phyloP scores from a whole-genome alignment of 164 flowering plant species.

The Malania oleifera region DNA sequence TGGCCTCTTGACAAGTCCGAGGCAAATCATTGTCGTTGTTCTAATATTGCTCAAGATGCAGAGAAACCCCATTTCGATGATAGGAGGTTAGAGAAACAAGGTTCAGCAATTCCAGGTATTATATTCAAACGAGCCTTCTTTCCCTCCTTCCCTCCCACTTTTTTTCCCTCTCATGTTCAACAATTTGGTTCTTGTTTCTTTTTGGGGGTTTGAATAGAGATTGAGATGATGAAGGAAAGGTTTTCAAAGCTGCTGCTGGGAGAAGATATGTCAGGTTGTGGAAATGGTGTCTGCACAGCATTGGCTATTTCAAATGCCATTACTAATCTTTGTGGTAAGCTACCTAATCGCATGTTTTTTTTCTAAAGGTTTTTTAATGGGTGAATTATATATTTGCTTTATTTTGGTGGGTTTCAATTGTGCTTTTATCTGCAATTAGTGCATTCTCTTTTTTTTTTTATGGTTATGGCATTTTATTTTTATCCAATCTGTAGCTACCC shows the following conservation, averaged over 20 bases:
- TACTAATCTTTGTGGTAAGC: conserved; percentile 72
- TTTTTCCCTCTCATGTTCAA: not conserved
- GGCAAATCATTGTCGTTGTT: conserved; percentile 20
- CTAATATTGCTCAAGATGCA: conserved; percentile 15
- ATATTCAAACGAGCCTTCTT: not conserved
- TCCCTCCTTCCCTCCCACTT: not conserved
- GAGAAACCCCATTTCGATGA: conserved; percentile 27
- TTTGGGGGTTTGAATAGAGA: conserved; percentile 27
- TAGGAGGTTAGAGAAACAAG: conserved; percentile 40
- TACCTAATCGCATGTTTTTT: not conserved
- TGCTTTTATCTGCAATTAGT: not conserved
- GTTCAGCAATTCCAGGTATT: conserved; percentile 42
- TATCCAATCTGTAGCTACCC: conserved; percentile 28
- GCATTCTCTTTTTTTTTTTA: not conserved
- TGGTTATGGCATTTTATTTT: not conserved
- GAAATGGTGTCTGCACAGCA: conserved; percentile 72
- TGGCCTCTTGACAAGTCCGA: conserved; percentile 34
- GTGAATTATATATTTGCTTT: no score
- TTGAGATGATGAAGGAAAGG: conserved; percentile 79
- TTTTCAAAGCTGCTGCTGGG: conserved; percentile 75
- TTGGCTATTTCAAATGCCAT: conserved; percentile 77
- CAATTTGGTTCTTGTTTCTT: conserved; percentile 7
- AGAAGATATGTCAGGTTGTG: conserved; percentile 84
- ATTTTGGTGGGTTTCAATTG: not conserved
- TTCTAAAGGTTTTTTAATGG: not conserved